These are phyloP conservation scores for Dicorynia guianensis DNA, from an alignment of 306 rosid species.

Conservation along the genomic window DNA sequence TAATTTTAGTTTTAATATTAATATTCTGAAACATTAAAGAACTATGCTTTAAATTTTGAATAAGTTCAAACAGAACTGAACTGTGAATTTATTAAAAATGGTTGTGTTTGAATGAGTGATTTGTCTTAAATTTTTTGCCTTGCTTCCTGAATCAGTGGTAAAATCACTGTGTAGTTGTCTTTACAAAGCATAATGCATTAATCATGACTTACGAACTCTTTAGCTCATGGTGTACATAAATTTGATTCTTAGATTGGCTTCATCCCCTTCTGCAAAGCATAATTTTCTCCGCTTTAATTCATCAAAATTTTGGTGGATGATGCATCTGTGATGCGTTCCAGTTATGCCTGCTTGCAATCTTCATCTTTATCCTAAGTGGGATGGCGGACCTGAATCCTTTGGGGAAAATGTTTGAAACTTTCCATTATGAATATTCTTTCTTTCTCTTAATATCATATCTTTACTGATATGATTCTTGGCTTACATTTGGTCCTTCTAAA, in stretches of 20 bases:
- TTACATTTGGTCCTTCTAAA: slow-evolving; percentile 1
- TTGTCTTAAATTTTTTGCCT: background rate
- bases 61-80: background rate
- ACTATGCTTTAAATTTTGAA: background rate
- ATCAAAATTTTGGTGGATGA: slow-evolving; percentile 7
- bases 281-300: slow-evolving; percentile 4
- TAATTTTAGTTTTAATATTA: background rate
- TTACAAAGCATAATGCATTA: background rate
- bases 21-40: background rate
- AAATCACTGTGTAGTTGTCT: slow-evolving; percentile 30
- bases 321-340: background rate
- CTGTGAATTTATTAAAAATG: background rate
- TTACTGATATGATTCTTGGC: slow-evolving; percentile 1
- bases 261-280: background rate
- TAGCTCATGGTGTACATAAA: slow-evolving; percentile 1
- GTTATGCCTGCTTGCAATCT: background rate
- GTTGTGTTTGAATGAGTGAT: background rate
- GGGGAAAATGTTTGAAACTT: background rate
- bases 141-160: background rate
- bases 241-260: slow-evolving; percentile 11
- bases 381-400: background rate
- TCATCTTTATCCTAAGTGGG: slow-evolving; percentile 11
- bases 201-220: background rate
- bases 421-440: background rate
- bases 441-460: background rate